Base-by-base conservation (phyloP, 2,329 filamentous ascomycete genomes). In the Pestalotiopsis sp. region DNA sequence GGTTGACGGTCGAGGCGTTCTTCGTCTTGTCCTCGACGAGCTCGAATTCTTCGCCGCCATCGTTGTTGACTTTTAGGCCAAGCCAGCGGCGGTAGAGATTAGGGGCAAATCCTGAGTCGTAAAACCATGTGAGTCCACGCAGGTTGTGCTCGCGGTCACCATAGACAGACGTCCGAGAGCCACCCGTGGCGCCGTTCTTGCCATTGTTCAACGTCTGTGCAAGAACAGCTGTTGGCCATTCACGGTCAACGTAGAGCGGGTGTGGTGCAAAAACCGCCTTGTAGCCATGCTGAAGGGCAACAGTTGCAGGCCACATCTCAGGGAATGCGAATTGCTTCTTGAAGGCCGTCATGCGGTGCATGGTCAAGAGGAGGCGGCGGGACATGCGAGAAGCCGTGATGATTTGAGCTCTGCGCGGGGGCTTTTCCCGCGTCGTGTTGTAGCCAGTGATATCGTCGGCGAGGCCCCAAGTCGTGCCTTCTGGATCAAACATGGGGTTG, bases 211-310 rank as follows among this genome's bases (percentile, higher is more conserved):
- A 93, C 1, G 93, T 90, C 45, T 87, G 87, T 45, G 94, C 91
- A 70, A 96, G 87, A 76, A 94, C 94, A 65, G 89, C 87, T 2
- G 88, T 87, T 0, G 94, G 94, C 95, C 95, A 98, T 74, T 90
- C 87, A 67, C 95, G 91, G 80, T 97, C 95, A 17, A 95, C 89
- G 78, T 92, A 98, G 67, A 97, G 87, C 1, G 95, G 93, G 75
- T 98, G 95, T 1, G 95, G 95, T 2, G 91, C 94, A 72, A 92
- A 97, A 14, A 98, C 94, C 49, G 93, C 94, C 83, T 98, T 98
- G 82, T 93, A 91, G 12, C 95, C 95, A 78, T 98, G 95, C 69
- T 98, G 95, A 11, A 98, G 86, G 1, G 95, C 93, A 1, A 93
- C 90, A 0, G 93, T 96, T 1, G 92, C 91, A 0, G 95, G 93